phyloP scores from a whole-genome alignment of 139 green algal genomes.

The Tetradesmus obliquus region DNA sequence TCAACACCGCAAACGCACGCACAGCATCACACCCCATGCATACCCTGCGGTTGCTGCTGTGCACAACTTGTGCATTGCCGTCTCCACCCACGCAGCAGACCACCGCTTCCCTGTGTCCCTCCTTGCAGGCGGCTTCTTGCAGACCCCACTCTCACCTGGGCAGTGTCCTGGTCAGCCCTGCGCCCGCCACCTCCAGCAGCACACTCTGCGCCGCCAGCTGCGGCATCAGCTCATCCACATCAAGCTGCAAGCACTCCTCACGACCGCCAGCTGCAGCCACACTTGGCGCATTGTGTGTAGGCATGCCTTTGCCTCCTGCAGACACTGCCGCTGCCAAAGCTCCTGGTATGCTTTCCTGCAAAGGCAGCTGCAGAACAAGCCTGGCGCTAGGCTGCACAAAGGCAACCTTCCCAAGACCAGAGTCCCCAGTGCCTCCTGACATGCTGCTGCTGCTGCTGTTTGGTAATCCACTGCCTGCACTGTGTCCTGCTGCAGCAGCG shows the following conservation, averaged over 20 bases:
- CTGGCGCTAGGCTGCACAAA: conserved; percentile 5
- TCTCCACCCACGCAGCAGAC: too few species aligned
- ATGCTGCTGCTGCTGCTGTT: not conserved
- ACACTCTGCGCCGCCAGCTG: not conserved
- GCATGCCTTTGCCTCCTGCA: not conserved
- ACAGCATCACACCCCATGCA: too few species aligned
- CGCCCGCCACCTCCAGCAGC: conserved; percentile 32
- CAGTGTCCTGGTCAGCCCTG: not conserved
- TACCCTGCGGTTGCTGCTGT: too few species aligned
- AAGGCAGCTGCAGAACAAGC: not conserved
- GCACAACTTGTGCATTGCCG: too few species aligned
- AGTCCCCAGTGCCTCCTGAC: not conserved
- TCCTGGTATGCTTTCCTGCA: not conserved
- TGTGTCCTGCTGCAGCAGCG: not conserved
- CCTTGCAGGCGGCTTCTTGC: too few species aligned
- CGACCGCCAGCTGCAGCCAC: not conserved
- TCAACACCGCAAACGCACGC: too few species aligned
- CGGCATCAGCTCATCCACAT: conserved; percentile 7
- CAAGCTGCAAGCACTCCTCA: not conserved
- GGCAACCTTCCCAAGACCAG: not conserved
- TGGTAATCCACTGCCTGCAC: not conserved
- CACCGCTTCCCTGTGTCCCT: too few species aligned
- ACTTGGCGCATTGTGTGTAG: not conserved
- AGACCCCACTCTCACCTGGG: not conserved
- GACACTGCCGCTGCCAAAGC: not conserved